A percentile compares a stretch with the other conserved stretches of the same genome.
Evolutionary conservation across 148 eudicot species (phyloP).

Genomic region (Hydrangea macrophylla): DNA sequence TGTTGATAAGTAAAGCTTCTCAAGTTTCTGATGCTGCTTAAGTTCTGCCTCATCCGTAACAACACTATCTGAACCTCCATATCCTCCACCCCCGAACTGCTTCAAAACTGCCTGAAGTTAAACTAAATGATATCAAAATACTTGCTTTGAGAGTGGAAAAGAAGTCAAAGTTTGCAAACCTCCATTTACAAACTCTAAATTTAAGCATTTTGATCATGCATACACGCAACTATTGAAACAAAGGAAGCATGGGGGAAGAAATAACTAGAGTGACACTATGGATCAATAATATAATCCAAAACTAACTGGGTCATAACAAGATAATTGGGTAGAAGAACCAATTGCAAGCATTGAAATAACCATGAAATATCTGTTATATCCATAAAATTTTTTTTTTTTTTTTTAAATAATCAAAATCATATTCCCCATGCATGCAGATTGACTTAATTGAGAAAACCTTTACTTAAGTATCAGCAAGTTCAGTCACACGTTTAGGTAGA

Average conservation of each 20-base stretch:
- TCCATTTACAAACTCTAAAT: background rate
- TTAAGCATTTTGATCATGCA: background rate
- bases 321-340: background rate
- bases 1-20: conserved; percentile 89
- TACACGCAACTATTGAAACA: background rate
- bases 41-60: conserved; percentile 71
- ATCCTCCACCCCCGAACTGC: conserved; percentile 89
- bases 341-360: too few relatives aligned
- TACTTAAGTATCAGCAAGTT: background rate
- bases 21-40: conserved; percentile 92
- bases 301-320: background rate
- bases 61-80: conserved; percentile 74
- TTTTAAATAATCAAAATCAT: background rate
- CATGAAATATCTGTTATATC: background rate
- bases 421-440: background rate
- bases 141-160: background rate
- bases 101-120: conserved; percentile 78
- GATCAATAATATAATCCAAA: background rate
- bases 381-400: too few relatives aligned
- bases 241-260: too few relatives aligned
- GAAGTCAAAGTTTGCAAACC: background rate
- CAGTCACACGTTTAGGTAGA: background rate
- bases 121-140: conserved; percentile 10
- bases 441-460: background rate
- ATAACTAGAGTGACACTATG: background rate